Base-by-base conservation (phyloP, 2,329 filamentous ascomycete genomes). In the Fusarium palustre region DNA sequence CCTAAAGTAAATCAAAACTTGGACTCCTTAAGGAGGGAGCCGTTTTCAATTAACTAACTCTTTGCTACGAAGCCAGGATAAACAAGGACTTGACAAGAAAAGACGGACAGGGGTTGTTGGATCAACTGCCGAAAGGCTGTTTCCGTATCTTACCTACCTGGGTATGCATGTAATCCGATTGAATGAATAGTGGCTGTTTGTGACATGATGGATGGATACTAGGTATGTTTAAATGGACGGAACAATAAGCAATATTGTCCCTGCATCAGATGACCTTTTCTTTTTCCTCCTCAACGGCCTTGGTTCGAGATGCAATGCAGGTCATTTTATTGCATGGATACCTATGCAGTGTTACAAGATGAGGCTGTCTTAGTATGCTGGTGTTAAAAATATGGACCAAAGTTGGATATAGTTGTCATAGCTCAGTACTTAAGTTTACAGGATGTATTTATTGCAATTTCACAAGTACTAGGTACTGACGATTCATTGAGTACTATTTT, bases 51-150 rank as follows among this genome's bases (percentile, higher is more conserved):
- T 31, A 16, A 33, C n/a, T 11, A 16, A 33, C 16, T 24, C 47
- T 30, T 20, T 45, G 10, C n/a, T 34, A 20, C 12, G 16, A 28
- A 39, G n/a, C 24, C 22, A 50, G 45, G 33, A 12, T 28, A 43
- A 18, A 9, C 28, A 43, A 18, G 39, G n/a, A 39, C 24, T 31
- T 22, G 41, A 47, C 24, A 42, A 41, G 30, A 18, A 55, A 24
- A 55, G 33, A 42, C 31, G 47, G 39, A 25, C 57, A 42, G 28
- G 34, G 57, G 28, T 28, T 28, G 6, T 24, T 31, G 28, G 28
- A 22, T 33, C 46, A 45, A 64, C n/a, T 64, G 43, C 59, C 59
- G 43, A 49, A 36, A 47, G 31, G 50, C 39, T 41, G 20, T 30
- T 43, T n/a, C n/a, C 18, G 22, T 11, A 25, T 25, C 7, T 7